Evolutionary conservation across 2,329 filamentous ascomycete species (phyloP).

Genomic region (Gremmenia infestans): DNA sequence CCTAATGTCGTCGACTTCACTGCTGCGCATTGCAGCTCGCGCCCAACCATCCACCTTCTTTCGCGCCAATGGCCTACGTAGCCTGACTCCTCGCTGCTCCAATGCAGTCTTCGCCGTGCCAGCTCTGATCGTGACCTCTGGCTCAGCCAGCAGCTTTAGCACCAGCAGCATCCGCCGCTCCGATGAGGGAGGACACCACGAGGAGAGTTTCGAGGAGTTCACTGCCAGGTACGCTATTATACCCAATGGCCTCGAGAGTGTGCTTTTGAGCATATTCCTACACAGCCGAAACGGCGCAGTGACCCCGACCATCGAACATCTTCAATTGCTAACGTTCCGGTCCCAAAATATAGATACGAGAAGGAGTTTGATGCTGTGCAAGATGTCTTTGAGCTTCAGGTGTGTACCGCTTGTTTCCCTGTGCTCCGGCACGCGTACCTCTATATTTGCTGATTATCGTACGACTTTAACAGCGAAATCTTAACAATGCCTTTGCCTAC

Average conservation of each 20-base stretch:
- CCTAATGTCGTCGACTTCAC: slow-evolving; percentile 60
- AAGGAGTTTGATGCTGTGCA: slow-evolving; percentile 98
- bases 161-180: slow-evolving; percentile 47
- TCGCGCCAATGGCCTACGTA: slow-evolving; percentile 57
- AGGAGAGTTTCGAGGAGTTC: slow-evolving; percentile 99
- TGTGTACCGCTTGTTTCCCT: slow-evolving; percentile 41
- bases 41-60: slow-evolving; percentile 54
- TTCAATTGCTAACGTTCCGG: slow-evolving; percentile 37
- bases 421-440: slow-evolving; percentile 5
- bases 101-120: slow-evolving; percentile 48
- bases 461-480: slow-evolving; percentile 62
- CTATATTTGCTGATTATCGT: slow-evolving; percentile 25
- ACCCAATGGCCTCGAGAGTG: slow-evolving; percentile 18
- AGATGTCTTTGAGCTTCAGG: slow-evolving; percentile 99
- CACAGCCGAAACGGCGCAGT: slow-evolving; percentile 16
- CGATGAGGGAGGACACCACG: slow-evolving; percentile 58
- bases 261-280: slow-evolving; percentile 20
- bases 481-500: slow-evolving; percentile 99
- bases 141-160: slow-evolving; percentile 54
- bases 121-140: slow-evolving; percentile 45
- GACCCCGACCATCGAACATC: slow-evolving; percentile 16
- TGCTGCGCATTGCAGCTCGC: slow-evolving; percentile 69
- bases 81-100: slow-evolving; percentile 51
- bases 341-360: slow-evolving; percentile 69
- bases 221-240: slow-evolving; percentile 71